Percentiles rank a stretch among this genome's conserved stretches.
Evolutionary conservation across 805 yeast genomes (phyloP).

Genomic region (Saccharomycopsis vini): DNA sequence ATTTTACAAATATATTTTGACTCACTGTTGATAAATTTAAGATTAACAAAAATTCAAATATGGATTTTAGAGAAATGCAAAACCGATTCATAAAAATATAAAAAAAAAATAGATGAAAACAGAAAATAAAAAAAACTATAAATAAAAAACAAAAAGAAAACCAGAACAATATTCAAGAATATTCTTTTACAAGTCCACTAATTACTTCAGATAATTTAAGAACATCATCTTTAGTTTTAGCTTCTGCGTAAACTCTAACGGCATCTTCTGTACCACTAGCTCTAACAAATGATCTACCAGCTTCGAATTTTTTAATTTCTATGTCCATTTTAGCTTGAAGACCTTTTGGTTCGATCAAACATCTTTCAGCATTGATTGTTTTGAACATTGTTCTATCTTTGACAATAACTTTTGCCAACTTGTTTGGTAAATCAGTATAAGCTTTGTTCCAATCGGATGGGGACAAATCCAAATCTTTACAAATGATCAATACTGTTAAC

Average conservation of each 20-base stretch:
- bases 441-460: conserved; percentile 68
- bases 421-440: conserved; percentile 82
- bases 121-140: background rate
- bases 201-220: conserved; percentile 36
- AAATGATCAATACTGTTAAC: conserved; percentile 62
- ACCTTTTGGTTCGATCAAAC: conserved; percentile 65
- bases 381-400: conserved; percentile 69
- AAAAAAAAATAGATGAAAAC: background rate
- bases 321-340: conserved; percentile 67
- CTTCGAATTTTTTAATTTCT: conserved; percentile 42
- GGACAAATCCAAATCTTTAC: conserved; percentile 44
- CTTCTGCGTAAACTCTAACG: conserved; percentile 92
- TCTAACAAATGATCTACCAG: conserved; percentile 85
- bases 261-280: conserved; percentile 99
- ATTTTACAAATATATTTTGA: too few species aligned
- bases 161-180: background rate
- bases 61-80: too few species aligned
- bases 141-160: background rate
- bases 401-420: conserved; percentile 72
- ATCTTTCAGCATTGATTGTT: conserved; percentile 88
- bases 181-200: conserved; percentile 23
- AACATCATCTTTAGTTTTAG: conserved; percentile 43
- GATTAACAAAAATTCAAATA: too few species aligned
- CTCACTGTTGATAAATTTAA: too few species aligned
- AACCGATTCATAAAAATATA: background rate